phyloP scores from a whole-genome alignment of 331 rosid species.

The Spiraea crenata region DNA sequence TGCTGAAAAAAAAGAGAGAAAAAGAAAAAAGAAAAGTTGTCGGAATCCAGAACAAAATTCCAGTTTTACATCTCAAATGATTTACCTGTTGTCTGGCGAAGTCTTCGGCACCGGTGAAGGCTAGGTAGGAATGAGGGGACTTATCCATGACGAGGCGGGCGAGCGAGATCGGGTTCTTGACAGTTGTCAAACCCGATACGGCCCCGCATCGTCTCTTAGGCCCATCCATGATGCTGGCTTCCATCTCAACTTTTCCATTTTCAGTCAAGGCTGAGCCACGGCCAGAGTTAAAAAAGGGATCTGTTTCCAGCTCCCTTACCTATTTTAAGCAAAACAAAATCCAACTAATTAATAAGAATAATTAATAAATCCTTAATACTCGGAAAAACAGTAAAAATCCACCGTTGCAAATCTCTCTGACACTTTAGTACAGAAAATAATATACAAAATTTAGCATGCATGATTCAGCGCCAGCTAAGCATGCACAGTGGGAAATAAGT shows the following conservation, averaged over 20 bases:
- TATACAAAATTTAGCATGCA: background rate
- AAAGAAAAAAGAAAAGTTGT: too few relatives aligned
- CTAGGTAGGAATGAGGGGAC: constrained; percentile 94
- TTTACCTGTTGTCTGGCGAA: constrained; percentile 78
- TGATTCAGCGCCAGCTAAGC: background rate
- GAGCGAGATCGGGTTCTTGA: constrained; percentile 82
- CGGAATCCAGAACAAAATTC: too few relatives aligned
- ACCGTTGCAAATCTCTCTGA: too few relatives aligned
- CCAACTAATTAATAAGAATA: background rate
- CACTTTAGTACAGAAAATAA: background rate
- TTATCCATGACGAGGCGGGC: constrained; percentile 97
- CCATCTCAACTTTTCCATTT: constrained; percentile 94
- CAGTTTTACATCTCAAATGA: too few relatives aligned
- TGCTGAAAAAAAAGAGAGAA: background rate
- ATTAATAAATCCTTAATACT: too few relatives aligned
- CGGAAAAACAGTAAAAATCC: background rate
- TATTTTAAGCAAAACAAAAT: constrained; percentile 13
- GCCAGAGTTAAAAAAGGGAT: constrained; percentile 89
- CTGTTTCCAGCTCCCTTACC: constrained; percentile 79
- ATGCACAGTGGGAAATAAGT: background rate
- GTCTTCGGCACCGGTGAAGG: constrained; percentile 82
- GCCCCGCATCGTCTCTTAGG: constrained; percentile 83
- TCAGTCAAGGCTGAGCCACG: constrained; percentile 89
- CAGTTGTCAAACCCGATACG: constrained; percentile 78
- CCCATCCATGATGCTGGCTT: constrained; percentile 97